These are phyloP conservation scores for Canna indica DNA, from an alignment of 176 grass and related monocot species.

Conservation along the genomic window DNA sequence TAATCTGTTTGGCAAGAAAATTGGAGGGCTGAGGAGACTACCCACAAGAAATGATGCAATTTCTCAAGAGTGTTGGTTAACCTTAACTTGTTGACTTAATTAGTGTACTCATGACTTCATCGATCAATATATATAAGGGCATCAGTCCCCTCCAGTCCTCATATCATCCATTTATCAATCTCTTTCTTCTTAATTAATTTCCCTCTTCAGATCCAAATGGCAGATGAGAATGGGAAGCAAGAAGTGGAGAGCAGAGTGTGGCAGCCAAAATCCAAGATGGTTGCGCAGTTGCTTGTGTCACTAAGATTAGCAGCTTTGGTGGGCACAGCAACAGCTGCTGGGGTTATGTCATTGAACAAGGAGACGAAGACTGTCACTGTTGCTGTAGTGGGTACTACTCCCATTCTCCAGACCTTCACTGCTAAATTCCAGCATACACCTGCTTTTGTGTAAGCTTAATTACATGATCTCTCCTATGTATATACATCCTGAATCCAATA, in stretches of 20 bases:
- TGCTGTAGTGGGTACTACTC: slow-evolving; percentile 55
- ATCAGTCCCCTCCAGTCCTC: background rate
- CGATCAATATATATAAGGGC: background rate
- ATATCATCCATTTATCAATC: background rate
- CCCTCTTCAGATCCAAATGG: slow-evolving; percentile 22
- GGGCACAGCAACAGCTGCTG: slow-evolving; percentile 35
- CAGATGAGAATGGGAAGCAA: slow-evolving; percentile 31
- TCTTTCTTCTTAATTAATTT: background rate
- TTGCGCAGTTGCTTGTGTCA: slow-evolving; percentile 16
- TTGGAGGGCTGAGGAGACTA: too few species aligned
- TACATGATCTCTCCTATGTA: background rate
- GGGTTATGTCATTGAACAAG: slow-evolving; percentile 53
- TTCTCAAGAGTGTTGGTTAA: background rate
- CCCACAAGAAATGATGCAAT: background rate
- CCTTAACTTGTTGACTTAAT: background rate
- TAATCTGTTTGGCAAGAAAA: too few species aligned
- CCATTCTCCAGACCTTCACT: slow-evolving; percentile 51
- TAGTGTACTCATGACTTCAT: background rate
- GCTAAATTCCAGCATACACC: slow-evolving; percentile 51
- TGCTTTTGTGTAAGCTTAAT: slow-evolving; percentile 47
- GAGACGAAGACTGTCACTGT: slow-evolving; percentile 46
- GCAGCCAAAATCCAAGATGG: slow-evolving; percentile 27
- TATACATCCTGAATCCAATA: too few species aligned
- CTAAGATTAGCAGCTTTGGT: slow-evolving; percentile 35
- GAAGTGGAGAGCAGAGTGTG: slow-evolving; percentile 4